Conservation (phyloP, 768 basidiomycete genomes). For the Pholiota conissans region DNA sequence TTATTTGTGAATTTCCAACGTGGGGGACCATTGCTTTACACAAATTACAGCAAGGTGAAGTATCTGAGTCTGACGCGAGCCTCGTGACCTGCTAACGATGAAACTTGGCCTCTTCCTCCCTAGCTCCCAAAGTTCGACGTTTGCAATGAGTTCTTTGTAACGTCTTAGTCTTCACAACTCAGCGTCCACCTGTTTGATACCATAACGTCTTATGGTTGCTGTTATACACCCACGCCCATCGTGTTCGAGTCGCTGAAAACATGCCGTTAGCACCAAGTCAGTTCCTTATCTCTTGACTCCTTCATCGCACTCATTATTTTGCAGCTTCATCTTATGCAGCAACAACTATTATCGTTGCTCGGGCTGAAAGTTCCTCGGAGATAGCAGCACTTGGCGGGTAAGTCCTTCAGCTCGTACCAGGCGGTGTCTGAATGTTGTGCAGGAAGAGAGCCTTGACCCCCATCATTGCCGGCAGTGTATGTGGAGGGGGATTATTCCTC, state of each 20-base stretch:
- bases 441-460: conserved; percentile 60
- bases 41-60: too few relatives aligned
- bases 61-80: too few relatives aligned
- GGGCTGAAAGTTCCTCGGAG: conserved; percentile 35
- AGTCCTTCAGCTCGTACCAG: conserved; percentile 5
- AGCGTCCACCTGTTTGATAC: neutral
- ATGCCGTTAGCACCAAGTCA: neutral
- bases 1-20: too few relatives aligned
- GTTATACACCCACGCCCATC: neutral
- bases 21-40: too few relatives aligned
- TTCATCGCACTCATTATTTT: neutral
- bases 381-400: conserved; percentile 41
- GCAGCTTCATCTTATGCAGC: conserved; percentile 5
- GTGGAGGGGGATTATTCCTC: conserved; percentile 49
- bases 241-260: neutral
- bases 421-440: neutral
- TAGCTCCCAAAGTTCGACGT: too few relatives aligned
- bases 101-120: too few relatives aligned
- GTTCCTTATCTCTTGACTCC: neutral
- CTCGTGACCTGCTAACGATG: too few relatives aligned
- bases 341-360: conserved; percentile 15
- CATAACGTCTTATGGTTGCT: neutral
- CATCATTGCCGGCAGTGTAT: conserved; percentile 59
- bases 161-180: too few relatives aligned
- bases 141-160: neutral